phyloP scores from a whole-genome alignment of 331 rosid species.

The Rosa hybrid region DNA sequence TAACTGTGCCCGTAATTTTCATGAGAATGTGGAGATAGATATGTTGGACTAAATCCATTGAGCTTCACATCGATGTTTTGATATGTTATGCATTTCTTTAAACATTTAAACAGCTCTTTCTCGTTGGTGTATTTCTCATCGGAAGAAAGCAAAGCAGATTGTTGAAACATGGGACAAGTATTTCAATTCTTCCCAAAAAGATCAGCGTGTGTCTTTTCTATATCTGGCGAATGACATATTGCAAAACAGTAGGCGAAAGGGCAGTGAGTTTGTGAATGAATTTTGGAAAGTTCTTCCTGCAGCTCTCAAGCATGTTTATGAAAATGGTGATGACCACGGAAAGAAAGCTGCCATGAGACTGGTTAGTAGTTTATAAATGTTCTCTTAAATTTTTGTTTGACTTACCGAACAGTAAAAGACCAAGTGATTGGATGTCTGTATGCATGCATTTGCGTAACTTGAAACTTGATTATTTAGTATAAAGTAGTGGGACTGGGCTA shows the following conservation, averaged over 20 bases:
- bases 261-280: slow-evolving; percentile 90
- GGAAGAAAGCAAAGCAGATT: slow-evolving; percentile 73
- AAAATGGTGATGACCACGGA: slow-evolving; percentile 62
- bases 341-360: slow-evolving; percentile 69
- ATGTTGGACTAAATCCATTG: background rate
- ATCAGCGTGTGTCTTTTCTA: slow-evolving; percentile 68
- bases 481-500: background rate
- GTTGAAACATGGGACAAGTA: slow-evolving; percentile 88
- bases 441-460: background rate
- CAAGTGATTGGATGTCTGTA: slow-evolving; percentile 6
- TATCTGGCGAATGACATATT: slow-evolving; percentile 89
- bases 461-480: background rate
- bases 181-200: slow-evolving; percentile 78
- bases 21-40: background rate
- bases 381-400: slow-evolving; percentile 1
- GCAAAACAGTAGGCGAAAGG: slow-evolving; percentile 91
- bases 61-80: background rate
- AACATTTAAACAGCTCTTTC: slow-evolving; percentile 66
- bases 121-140: slow-evolving; percentile 78
- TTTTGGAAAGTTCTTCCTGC: slow-evolving; percentile 93
- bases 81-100: slow-evolving; percentile 43
- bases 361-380: slow-evolving; percentile 39
- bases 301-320: slow-evolving; percentile 69
- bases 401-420: background rate
- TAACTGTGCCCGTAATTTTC: background rate